Percentiles rank a stretch among this genome's conserved stretches.
Conservation (phyloP, 2,329 filamentous ascomycete species). For the Paecilomyces formosus region DNA sequence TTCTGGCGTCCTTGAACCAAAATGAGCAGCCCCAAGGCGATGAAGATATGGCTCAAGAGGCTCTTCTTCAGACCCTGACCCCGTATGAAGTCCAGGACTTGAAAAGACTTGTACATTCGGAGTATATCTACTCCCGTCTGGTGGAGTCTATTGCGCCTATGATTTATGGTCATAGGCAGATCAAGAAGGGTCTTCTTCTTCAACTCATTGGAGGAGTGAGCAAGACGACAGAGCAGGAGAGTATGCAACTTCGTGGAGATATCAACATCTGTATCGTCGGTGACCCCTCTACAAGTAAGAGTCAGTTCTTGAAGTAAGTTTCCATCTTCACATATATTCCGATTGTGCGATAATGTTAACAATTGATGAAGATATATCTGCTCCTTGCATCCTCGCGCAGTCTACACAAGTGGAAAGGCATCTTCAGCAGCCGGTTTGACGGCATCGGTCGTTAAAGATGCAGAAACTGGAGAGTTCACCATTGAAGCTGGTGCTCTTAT, state of each 20-base stretch:
- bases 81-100: constrained; percentile 84
- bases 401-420: constrained; percentile 96
- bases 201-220: constrained; percentile 94
- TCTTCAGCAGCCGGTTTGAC: constrained; percentile 96
- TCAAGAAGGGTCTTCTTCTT: constrained; percentile 92
- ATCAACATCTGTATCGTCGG: constrained; percentile 99
- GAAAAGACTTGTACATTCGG: constrained; percentile 85
- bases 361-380: constrained; percentile 64
- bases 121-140: constrained; percentile 87
- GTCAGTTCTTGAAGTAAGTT: constrained; percentile 78
- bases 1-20: constrained; percentile 76
- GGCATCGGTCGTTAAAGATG: constrained; percentile 92
- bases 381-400: constrained; percentile 89
- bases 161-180: constrained; percentile 94
- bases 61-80: constrained; percentile 79
- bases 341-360: not conserved
- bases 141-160: constrained; percentile 93
- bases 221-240: constrained; percentile 77
- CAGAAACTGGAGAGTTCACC: constrained; percentile 97
- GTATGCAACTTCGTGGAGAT: constrained; percentile 91
- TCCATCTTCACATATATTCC: no score
- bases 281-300: constrained; percentile 94
- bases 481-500: constrained; percentile 97
- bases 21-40: constrained; percentile 61
- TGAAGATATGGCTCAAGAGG: constrained; percentile 80